Percentiles rank a stretch among this genome's conserved stretches.
These are phyloP conservation scores for Quercus berberidifolia DNA, from an alignment of 306 rosid species.

Conservation along the genomic window DNA sequence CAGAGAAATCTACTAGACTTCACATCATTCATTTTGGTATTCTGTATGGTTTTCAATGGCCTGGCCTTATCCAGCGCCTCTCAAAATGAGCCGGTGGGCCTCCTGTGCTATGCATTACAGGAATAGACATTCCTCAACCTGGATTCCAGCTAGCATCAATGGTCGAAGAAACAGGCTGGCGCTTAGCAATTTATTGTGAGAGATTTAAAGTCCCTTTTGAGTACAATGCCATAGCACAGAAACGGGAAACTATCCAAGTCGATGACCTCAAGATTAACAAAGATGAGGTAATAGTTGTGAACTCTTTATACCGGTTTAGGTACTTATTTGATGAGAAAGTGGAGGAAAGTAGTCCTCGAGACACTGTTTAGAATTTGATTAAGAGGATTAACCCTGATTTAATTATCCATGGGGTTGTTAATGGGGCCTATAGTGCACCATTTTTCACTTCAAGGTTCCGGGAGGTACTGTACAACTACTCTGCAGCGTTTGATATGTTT, in stretches of 20 bases:
- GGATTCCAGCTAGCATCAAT: slow-evolving; percentile 34
- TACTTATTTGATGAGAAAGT: slow-evolving; percentile 23
- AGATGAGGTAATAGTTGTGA: slow-evolving; percentile 18
- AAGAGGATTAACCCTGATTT: slow-evolving; percentile 20
- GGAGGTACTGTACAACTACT: slow-evolving; percentile 27
- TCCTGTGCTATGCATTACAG: slow-evolving; percentile 38
- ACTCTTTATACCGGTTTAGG: slow-evolving; percentile 22
- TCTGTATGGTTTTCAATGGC: slow-evolving; percentile 8
- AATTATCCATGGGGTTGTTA: slow-evolving; percentile 29
- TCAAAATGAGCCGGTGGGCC: slow-evolving; percentile 33
- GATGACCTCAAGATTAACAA: slow-evolving; percentile 18
- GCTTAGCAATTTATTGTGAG: slow-evolving; percentile 28
- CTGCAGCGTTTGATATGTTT: slow-evolving; percentile 21
- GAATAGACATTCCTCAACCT: slow-evolving; percentile 43
- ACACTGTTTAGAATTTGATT: slow-evolving; percentile 23
- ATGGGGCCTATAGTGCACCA: slow-evolving; percentile 29
- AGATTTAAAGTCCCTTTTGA: slow-evolving; percentile 41
- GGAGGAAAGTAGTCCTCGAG: slow-evolving; percentile 16
- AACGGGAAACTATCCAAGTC: not conserved
- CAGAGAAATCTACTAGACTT: slow-evolving; percentile 18
- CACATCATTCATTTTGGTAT: slow-evolving; percentile 46
- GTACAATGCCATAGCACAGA: slow-evolving; percentile 26
- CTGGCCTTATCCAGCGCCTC: slow-evolving; percentile 38
- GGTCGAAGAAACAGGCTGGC: slow-evolving; percentile 33
- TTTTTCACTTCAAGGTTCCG: slow-evolving; percentile 19